Conservation (phyloP, 164 flowering plant species). For the Magnolia officinalis region DNA sequence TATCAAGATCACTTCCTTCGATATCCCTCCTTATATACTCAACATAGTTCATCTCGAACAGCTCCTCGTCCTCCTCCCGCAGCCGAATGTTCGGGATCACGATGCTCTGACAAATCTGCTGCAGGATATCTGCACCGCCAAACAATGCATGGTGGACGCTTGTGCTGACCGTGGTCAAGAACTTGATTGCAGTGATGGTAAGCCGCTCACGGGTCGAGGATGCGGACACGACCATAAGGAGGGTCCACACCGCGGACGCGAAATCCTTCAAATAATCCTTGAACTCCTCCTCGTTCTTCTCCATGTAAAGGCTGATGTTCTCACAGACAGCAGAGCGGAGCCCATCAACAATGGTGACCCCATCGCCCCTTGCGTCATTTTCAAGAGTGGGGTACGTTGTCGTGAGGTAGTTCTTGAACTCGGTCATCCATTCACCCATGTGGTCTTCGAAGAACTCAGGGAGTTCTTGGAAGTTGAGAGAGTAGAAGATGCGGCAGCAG, state of each 20-base stretch:
- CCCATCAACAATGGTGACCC: slow-evolving; percentile 57
- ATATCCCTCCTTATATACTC: slow-evolving; percentile 90
- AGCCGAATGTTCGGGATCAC: slow-evolving; percentile 85
- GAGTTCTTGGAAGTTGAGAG: slow-evolving; percentile 81
- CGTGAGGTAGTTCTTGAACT: slow-evolving; percentile 65
- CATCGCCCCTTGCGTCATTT: slow-evolving; percentile 39
- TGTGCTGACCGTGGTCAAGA: slow-evolving; percentile 74
- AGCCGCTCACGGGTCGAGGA: slow-evolving; percentile 61
- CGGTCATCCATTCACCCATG: slow-evolving; percentile 89
- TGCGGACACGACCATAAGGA: slow-evolving; percentile 54
- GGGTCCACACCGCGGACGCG: slow-evolving; percentile 66
- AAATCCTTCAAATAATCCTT: slow-evolving; percentile 60
- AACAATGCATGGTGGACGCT: slow-evolving; percentile 78
- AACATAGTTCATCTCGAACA: slow-evolving; percentile 84
- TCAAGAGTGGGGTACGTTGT: slow-evolving; percentile 54
- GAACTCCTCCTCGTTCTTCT: slow-evolving; percentile 89
- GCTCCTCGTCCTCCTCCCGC: slow-evolving; percentile 93
- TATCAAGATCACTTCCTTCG: slow-evolving; percentile 94
- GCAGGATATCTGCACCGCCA: slow-evolving; percentile 47
- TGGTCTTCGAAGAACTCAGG: slow-evolving; percentile 95
- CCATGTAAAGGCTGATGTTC: slow-evolving; percentile 84
- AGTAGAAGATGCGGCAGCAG: slow-evolving; percentile 82
- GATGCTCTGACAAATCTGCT: slow-evolving; percentile 67
- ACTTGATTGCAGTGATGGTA: slow-evolving; percentile 73
- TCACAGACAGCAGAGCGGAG: slow-evolving; percentile 89